These are phyloP conservation scores for Naganishia antarctica DNA, from an alignment of 768 basidiomycete genomes.

Conservation along the genomic window DNA sequence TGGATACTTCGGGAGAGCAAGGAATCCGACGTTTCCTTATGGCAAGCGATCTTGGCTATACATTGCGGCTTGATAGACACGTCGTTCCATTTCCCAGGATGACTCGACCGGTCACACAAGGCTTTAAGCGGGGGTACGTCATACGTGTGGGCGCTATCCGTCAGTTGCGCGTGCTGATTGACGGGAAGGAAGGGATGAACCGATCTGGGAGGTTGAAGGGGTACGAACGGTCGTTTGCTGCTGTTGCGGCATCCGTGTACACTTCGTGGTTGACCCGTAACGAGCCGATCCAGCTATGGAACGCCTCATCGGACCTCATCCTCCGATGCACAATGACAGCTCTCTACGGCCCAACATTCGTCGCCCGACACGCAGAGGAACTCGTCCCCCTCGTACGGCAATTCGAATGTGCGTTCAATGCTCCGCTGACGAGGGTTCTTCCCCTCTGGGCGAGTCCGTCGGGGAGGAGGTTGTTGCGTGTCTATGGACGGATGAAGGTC, in stretches of 20 bases:
- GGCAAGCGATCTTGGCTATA: constrained; percentile 16
- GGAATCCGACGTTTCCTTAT: constrained; percentile 18
- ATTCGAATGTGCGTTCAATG: background rate
- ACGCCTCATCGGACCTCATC: background rate
- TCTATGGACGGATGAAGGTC: constrained; percentile 8
- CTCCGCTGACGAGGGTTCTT: constrained; percentile 8
- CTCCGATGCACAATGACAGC: constrained; percentile 22
- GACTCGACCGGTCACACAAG: constrained; percentile 9
- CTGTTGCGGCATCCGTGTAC: too few relatives aligned
- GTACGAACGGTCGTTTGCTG: background rate
- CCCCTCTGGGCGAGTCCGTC: constrained; percentile 18
- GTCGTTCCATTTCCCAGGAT: constrained; percentile 13
- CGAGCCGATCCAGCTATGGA: background rate
- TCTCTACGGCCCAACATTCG: constrained; percentile 6
- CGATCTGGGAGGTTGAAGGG: background rate
- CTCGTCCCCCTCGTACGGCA: constrained; percentile 5
- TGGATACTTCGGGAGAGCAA: constrained; percentile 13
- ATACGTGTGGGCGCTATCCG: too few relatives aligned
- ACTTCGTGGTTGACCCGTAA: too few relatives aligned
- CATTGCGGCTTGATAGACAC: constrained; percentile 17
- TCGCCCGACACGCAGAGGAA: constrained; percentile 11
- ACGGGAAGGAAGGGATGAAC: background rate
- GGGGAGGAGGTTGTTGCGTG: background rate
- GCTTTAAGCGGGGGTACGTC: background rate
- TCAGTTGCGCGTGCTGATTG: too few relatives aligned